Evolutionary conservation across 2,329 filamentous ascomycete species (phyloP), one percentile per base, ranked within the genome.

Genomic region (Dactylonectria macrodidyma): DNA sequence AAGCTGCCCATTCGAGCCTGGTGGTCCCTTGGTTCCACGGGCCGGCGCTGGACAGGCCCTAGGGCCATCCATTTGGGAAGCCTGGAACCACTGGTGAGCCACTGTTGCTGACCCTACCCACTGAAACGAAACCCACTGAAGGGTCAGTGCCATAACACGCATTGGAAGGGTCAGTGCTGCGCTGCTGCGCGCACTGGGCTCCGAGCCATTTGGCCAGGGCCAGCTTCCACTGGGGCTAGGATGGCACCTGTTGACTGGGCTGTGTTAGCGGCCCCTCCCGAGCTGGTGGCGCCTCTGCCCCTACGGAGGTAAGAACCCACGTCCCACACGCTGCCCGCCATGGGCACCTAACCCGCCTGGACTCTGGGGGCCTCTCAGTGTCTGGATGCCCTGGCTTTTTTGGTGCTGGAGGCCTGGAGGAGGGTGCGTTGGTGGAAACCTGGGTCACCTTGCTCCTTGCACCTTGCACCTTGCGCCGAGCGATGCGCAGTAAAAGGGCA

Each of bases 231-330:
- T 51, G 36, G 44, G 24, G 48, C 36, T 36, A 7, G 54, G 38
- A 58, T 52, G 66, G 60, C 55, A 16, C 56, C 26, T 41, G 22
- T 51, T 50, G 14, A 33, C 24, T 34, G 48, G 59, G 52, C 55
- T 65, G 58, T 16, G 19, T 59, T 68, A 65, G 69, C 62, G 69
- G 67, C 41, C 61, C 34, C 63, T 67, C 60, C 57, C 47, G 57
- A 67, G 60, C 55, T 50, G 48, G 67, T 73, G 67, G 59, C 62
- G 66, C 47, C 19, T 36, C 10, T 24, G 36, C 36, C 50, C 48
- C 34, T 54, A 54, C 36, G 8, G 26, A 4, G 7, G 26, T 7
- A 30, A 30, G 26, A 30, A 30, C 26, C 26, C 26, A 30, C n/a
- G 50, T 26, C 10, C 50, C n/a, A n/a, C n/a, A 52, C 50, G 50